Evolutionary conservation across 148 eudicot genomes (phyloP).

Genomic region (Camellia sinensis): DNA sequence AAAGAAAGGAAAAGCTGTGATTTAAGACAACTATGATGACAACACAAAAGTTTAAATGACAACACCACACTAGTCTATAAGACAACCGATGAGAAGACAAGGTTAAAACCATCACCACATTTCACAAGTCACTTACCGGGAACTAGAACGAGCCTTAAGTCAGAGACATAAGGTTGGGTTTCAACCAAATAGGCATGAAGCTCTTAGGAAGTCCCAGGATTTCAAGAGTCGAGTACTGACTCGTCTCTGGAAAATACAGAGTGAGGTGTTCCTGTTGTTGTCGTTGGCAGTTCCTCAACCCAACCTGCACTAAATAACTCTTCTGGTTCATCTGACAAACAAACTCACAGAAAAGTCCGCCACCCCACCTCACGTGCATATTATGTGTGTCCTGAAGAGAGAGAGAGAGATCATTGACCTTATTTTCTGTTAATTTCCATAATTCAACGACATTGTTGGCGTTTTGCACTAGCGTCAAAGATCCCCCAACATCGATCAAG

Average conservation of each 20-base stretch:
- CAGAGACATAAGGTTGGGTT: slow-evolving; percentile 6
- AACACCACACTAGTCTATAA: neutral
- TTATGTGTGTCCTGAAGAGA: neutral
- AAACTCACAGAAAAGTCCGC: neutral
- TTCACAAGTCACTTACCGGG: neutral
- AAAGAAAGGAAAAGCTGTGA: neutral
- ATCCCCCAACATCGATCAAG: neutral
- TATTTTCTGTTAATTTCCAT: neutral
- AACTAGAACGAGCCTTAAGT: neutral
- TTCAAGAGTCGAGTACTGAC: neutral
- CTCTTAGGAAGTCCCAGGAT: neutral
- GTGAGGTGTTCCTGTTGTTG: neutral
- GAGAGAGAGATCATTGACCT: neutral
- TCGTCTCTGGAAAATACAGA: neutral
- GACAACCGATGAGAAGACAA: neutral
- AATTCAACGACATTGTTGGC: neutral
- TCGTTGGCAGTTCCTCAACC: neutral
- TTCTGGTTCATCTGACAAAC: neutral
- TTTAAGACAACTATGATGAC: too few relatives aligned
- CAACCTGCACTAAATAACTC: slow-evolving; percentile 3
- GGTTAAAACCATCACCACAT: neutral
- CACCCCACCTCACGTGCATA: slow-evolving; percentile 9
- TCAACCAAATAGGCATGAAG: neutral
- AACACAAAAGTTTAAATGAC: neutral
- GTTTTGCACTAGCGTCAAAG: neutral